Base-by-base conservation (phyloP, 352 stramenopile genomes). In the Globisporangium recalcitrans region DNA sequence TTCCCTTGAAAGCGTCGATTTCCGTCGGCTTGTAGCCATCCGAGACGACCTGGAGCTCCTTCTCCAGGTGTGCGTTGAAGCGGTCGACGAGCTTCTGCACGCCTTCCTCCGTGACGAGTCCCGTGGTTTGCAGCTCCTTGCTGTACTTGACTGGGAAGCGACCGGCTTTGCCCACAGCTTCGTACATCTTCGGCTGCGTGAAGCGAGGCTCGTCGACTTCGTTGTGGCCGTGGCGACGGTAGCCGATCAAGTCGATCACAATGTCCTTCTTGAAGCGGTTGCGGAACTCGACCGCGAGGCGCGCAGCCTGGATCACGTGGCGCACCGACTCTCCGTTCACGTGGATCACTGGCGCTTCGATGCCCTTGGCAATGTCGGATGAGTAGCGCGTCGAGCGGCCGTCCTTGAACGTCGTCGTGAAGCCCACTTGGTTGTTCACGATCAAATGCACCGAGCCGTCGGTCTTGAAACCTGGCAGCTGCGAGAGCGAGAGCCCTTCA, bases 381-480 rank as follows among this genome's bases (percentile, higher is more conserved):
- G 77, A 76, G 72, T 97, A 95, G 0, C 78, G 72, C n/a, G 86
- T 91, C 36, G 87, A 92, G 24, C 85, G 84, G 8, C 77, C 80
- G 31, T 96, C 84, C 0, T 73, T 74, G 65, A 80, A 86, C 21
- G 81, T 91, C n/a, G 89, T 96, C 11, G 89, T 97, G 72, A 94
- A 97, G 4, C 85, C 89, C 8, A 97, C 85, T 52, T 96, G 85
- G 74, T 97, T 97, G 67, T 96, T 97, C 40, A 96, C 80, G 24
- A 97, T 82, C 38, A 96, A 67, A 55, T 96, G 88, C 47, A 97
- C 73, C 1, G 88, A 87, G 47, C 88, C 88, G 16, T 76, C 74
- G 6, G 81, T 92, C 38, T 72, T 71, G 48, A 92, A 97, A 59
- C 81, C 82, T 3, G 84, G 86, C 26, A 96, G 62, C 46, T 93